Base-by-base conservation (phyloP, 805 yeast genomes). In the Suhomyces prunicola region DNA sequence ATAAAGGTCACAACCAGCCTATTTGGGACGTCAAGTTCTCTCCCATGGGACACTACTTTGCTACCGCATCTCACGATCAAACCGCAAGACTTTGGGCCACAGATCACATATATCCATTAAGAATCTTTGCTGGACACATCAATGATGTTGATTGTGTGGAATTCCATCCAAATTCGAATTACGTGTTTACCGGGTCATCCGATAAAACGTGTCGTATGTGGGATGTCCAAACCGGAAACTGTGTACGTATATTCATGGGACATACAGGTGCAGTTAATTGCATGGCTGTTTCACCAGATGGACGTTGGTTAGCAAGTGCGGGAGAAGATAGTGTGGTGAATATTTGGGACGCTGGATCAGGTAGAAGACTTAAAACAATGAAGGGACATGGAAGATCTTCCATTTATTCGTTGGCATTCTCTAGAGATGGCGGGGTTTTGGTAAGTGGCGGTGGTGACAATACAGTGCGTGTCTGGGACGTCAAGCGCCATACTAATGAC, bases 11-110 rank as follows among this genome's bases (percentile, higher is more conserved):
- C 66, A 90, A 86, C 63, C 96, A 90, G 60, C 98, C 99, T 1
- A 88, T 94, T 26, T 94, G 99, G 99, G 98, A 94, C 67, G 97
- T 94, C 6, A 82, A 87, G 61, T 94, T 90, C 65, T 86, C 96
- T 2, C 99, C 99, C 2, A 74, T 88, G 62, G 99, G 99, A 5
- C 98, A 94, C 72, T 94, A 94, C 72, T 94, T 94, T 70, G 97
- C 96, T n/a, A 92, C 97, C 0, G 97, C 96, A 0, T 90, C 97
- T 2, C 97, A 92, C 66, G 99, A 94, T 67, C 97, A 92, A 68
- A 94, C 99, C 0, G 98, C 98, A 1, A 81, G 98, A 56, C 77
- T 94, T 52, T 94, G 99, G 99, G 91, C 97, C 24, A 90, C 96
- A 61, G 99, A 94, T 68, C 99, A 94, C 70, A 92, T 94, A 45